phyloP scores from a whole-genome alignment of 768 basidiomycete genomes.

The Boletus vermiculosoides region DNA sequence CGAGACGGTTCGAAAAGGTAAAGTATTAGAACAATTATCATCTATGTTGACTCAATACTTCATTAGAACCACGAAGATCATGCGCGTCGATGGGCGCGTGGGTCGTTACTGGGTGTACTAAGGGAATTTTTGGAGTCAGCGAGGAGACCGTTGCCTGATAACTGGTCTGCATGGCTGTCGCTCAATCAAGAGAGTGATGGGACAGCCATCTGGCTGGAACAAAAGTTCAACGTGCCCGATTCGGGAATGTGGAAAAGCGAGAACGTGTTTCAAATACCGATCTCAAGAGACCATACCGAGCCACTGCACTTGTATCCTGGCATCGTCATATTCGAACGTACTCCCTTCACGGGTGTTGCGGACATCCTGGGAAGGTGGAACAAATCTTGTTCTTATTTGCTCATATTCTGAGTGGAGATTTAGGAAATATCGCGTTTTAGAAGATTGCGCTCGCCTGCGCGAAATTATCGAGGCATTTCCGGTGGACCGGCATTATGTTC shows the following conservation, averaged over 20 bases:
- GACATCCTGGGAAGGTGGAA: conserved; percentile 69
- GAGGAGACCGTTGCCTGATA: conserved; percentile 27
- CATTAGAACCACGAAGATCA: conserved; percentile 70
- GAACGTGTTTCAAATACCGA: conserved; percentile 58
- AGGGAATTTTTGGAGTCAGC: conserved; percentile 40
- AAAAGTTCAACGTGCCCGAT: conserved; percentile 67
- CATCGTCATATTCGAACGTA: conserved; percentile 72
- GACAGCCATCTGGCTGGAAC: conserved; percentile 78
- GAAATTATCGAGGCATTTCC: conserved; percentile 59
- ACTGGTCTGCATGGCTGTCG: conserved; percentile 75
- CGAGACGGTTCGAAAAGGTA: conserved; percentile 68
- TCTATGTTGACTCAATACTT: conserved; percentile 5
- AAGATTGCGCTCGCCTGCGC: conserved; percentile 69
- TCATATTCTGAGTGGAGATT: not conserved
- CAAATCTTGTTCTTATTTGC: not conserved
- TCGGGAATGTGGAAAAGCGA: conserved; percentile 65
- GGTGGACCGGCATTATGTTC: conserved; percentile 54
- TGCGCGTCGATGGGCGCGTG: conserved; percentile 69
- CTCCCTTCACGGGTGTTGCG: conserved; percentile 56
- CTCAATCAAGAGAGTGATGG: conserved; percentile 69
- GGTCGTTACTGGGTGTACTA: conserved; percentile 55
- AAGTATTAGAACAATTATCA: not conserved
- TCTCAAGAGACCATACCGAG: conserved; percentile 21
- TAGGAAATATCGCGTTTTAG: conserved; percentile 70
- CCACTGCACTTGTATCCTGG: conserved; percentile 47